These are phyloP conservation scores for Cokeromyces recurvatus DNA, from an alignment of 371 early-diverging fungal species.

Conservation along the genomic window DNA sequence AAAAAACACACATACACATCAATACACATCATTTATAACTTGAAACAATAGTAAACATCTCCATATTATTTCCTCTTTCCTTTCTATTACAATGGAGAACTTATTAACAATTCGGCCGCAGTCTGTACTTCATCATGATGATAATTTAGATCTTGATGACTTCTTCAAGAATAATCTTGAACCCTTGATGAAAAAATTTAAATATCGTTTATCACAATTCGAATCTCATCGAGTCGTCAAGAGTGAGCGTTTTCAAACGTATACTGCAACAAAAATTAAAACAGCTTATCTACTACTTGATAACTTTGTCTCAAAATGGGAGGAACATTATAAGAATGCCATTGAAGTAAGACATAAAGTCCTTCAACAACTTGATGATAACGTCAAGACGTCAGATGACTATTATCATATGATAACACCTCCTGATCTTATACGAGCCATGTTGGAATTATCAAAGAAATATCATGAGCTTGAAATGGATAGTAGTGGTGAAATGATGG, in stretches of 20 bases:
- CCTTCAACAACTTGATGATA: slow-evolving; percentile 10
- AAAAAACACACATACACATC: no score
- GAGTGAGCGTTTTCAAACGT: slow-evolving; percentile 30
- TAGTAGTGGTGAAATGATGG: slow-evolving; percentile 27
- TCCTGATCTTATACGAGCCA: slow-evolving; percentile 18
- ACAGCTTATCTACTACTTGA: slow-evolving; percentile 28
- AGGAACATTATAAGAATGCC: slow-evolving; percentile 22
- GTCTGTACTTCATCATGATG: slow-evolving; percentile 22
- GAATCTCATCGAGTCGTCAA: slow-evolving; percentile 26
- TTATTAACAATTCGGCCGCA: slow-evolving; percentile 31
- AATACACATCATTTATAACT: no score
- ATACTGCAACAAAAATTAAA: slow-evolving; percentile 31
- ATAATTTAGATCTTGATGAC: slow-evolving; percentile 35
- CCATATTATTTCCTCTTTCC: no score
- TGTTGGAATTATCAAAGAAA: slow-evolving; percentile 21
- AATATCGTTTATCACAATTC: slow-evolving; percentile 33
- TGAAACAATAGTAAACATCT: no score
- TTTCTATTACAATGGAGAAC: slow-evolving; percentile 46
- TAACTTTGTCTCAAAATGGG: slow-evolving; percentile 34
- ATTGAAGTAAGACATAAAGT: slow-evolving; percentile 7
- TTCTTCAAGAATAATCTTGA: slow-evolving; percentile 38
- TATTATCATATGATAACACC: slow-evolving; percentile 12
- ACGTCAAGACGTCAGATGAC: not conserved
- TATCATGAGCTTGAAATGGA: slow-evolving; percentile 21
- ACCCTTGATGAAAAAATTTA: slow-evolving; percentile 42